Evolutionary conservation across 2,329 filamentous ascomycete genomes (phyloP), one percentile per base, ranked within the genome.

Genomic region (Penicillium sp.): DNA sequence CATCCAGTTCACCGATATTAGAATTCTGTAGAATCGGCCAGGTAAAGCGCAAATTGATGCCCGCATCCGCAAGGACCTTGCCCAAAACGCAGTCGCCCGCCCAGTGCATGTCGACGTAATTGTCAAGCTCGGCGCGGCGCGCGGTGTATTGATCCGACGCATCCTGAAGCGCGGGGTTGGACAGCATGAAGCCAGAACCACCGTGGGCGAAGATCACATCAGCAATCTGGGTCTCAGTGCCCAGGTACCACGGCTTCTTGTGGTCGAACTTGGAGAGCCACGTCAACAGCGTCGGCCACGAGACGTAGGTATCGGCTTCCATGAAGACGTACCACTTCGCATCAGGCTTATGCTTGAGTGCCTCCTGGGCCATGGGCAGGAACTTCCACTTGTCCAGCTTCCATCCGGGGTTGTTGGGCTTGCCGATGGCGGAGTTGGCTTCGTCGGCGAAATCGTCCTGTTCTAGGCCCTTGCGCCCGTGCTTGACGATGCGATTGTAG

Each of bases 291-390:
- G 81, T 83, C 29, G 76, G 70, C 74, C 82, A 82, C 9, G 82
- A 72, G 36, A 85, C 67, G 59, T 83, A 85, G 0, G 82, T 85
- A 63, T 86, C 83, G 0, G 81, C 78, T 60, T 85, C 83, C 43
- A 84, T 78, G 65, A 86, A 86, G 51, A 84, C 71, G 56, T 79
- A 86, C 83, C 83, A 86, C 51, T 80, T 81, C 40, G 79, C 78
- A 23, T 81, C 69, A 2, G 79, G 78, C 33, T 71, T 70, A 56
- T 74, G 58, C 19, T 66, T 65, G 37, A 78, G 72, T 0, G 81
- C 75, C 60, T 79, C 77, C 60, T 82, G 79, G 2, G 81, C 77
- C 73, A 83, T 79, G 6, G 81, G 81, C 18, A 84, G 68, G 58
- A 82, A 81, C 64, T 84, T 84, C 81, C 81, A 84, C 60, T 84